A percentile compares a stretch with the other conserved stretches of the same genome.
Evolutionary conservation across 164 flowering plant genomes (phyloP).

Genomic region (Berberis thunbergii): DNA sequence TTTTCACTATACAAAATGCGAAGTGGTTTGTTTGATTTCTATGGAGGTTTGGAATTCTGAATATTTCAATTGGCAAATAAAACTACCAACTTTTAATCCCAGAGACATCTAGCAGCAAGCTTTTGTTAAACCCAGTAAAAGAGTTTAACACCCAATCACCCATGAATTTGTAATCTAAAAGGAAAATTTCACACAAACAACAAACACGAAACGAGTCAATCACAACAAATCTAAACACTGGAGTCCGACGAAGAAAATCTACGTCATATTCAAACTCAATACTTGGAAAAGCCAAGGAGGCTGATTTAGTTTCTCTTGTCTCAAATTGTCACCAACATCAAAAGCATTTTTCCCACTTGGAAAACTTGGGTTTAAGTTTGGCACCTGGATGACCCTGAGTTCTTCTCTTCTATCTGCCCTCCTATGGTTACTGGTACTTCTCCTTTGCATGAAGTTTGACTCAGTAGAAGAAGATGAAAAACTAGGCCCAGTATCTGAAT

Average conservation of each 20-base stretch:
- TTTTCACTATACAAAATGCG: no score
- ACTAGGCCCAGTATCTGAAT: constrained; percentile 42
- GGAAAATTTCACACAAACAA: constrained; percentile 12
- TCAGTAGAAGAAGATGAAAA: constrained; percentile 52
- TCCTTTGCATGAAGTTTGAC: constrained; percentile 35
- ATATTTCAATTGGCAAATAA: no score
- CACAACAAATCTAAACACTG: constrained; percentile 4
- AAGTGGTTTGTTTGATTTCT: no score
- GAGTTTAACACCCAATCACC: not conserved
- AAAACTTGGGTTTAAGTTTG: constrained; percentile 16
- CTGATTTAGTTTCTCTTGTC: constrained; percentile 37
- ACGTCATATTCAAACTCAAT: constrained; percentile 50
- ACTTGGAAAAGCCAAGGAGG: constrained; percentile 67
- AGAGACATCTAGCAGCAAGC: no score
- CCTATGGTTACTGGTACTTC: constrained; percentile 7
- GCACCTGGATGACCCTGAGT: constrained; percentile 15
- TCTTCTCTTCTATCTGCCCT: constrained; percentile 10
- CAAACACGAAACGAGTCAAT: constrained; percentile 15
- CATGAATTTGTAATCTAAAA: not conserved
- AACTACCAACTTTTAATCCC: no score
- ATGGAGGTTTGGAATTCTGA: no score
- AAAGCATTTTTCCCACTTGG: constrained; percentile 19
- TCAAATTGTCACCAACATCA: constrained; percentile 29
- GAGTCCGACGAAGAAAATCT: constrained; percentile 5
- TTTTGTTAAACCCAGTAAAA: no score